Base-by-base conservation (phyloP, 2,329 filamentous ascomycete genomes). In the Diplodia sapinea region DNA sequence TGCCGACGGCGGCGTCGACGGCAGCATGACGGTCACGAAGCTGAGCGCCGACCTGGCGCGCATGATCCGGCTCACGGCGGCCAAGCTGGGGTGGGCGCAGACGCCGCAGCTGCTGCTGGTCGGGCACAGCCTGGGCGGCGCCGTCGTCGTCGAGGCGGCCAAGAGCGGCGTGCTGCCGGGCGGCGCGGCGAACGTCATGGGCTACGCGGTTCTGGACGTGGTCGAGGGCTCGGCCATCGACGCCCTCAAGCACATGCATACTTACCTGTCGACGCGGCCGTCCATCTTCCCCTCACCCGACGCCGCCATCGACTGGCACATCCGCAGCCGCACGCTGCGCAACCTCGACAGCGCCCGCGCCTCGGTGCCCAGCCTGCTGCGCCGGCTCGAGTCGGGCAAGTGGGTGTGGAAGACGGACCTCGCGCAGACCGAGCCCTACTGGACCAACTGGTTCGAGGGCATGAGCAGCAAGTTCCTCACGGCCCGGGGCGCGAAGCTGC, bases 211-310 rank as follows among this genome's bases (percentile, higher is more conserved):
- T 8, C 83, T 99, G 17, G 95, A 99, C 79, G 93, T 99, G 4
- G 95, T 99, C 33, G 95, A 99, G 79, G 87, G 95, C 12, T 96
- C 92, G 0, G 95, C 95, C 40, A 94, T 99, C 79, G 95, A 98
- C 77, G 94, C 95, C 2, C 84, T 99, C 65, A 89, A 93, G 78
- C 94, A 91, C 78, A 99, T 99, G 95, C 91, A 95, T 72, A 91
- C 89, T 3, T 97, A 97, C 78, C 85, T 99, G 23, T 89, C 91
- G 1, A 93, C 90, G 4, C 86, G 95, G 26, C 95, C 95, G 0
- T 82, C 84, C 9, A 87, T 89, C 1, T 99, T 99, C 74, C 83
- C 88, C n/a, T 90, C 88, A 13, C 73, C 97, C 20, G 85, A 91
- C 70, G 87, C 91, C 4, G 94, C 90, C 7, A 93, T 99, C 71